Evolutionary conservation across 106 monocot species (phyloP), one percentile per base, ranked within the genome.

Genomic region (Posidonia australis): DNA sequence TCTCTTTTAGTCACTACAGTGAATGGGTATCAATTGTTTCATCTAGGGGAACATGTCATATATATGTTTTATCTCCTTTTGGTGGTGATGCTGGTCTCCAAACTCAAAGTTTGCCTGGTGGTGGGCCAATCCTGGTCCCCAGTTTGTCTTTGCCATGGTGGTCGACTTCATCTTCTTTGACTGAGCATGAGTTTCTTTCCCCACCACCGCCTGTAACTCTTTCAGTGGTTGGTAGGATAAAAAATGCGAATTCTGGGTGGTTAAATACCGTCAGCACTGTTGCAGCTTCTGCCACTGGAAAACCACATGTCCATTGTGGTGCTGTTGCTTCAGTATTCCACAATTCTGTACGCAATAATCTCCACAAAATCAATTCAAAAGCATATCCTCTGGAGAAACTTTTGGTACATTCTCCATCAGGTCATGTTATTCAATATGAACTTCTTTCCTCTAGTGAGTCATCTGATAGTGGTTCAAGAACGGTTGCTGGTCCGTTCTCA

Each of bases 1-100:
- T 96, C 21, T 84, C 82, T 63, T 96, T 96, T 73, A 90, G 90
- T 70, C 77, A 80, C 36, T 86, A 73, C 65, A 96, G 94, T 73
- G 89, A 96, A 63, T 96, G 94, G 94, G 65, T 96, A 76, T 75
- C 89, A 23, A 78, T 96, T 56, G 86, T 96, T 67, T 90, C 94
- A 46, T 84, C 86, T 9, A 81, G 74, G 48, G 89, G 94, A 19
- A 96, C 94, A 29, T 86, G 94, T 54, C 94, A 90, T 70, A 77
- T 96, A 47, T 96, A 77, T 78, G 64, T 84, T 14, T 55, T 90
- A 28, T 90, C 94, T 59, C 94, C 94, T 67, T 96, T 96, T 77
- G 94, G 90, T 66, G 94, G 94, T 63, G 86, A 84, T 76, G 74
- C 75, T 49, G 77, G 71, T 78, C 81, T 90, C 69, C 86, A 77